Conservation (phyloP, 208 protist genomes). For the Trypanosoma platydactyli region DNA sequence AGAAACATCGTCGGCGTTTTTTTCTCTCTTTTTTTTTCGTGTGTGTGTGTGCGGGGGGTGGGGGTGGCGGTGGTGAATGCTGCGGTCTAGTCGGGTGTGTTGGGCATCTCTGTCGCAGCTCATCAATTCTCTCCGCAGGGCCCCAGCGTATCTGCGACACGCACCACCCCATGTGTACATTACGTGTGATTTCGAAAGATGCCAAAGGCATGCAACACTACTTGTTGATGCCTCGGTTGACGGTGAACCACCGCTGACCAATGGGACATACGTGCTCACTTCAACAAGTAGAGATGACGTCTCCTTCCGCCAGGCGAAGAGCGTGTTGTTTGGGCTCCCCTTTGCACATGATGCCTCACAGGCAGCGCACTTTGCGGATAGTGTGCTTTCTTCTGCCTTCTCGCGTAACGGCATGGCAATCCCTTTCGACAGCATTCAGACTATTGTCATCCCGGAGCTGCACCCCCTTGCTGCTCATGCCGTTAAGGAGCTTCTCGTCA, state of each 20-base stretch:
- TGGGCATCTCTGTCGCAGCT: constrained; percentile 16
- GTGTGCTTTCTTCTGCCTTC: constrained; percentile 3
- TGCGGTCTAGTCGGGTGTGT: constrained; percentile 4
- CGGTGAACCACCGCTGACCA: constrained; percentile 37
- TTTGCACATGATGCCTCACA: constrained; percentile 33
- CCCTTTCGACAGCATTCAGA: constrained; percentile 41
- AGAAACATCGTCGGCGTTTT: neutral
- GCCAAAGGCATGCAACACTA: constrained; percentile 54
- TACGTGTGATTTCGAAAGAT: constrained; percentile 44
- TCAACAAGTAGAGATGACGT: constrained; percentile 52
- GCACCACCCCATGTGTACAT: constrained; percentile 70
- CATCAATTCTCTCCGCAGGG: constrained; percentile 24
- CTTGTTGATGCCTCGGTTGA: constrained; percentile 48
- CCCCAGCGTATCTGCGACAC: constrained; percentile 57
- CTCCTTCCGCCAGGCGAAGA: constrained; percentile 34
- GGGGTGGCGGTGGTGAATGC: constrained; percentile 6
- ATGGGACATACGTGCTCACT: constrained; percentile 58
- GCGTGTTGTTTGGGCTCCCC: constrained; percentile 65
- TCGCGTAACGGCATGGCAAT: constrained; percentile 25
- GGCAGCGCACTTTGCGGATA: constrained; percentile 43
- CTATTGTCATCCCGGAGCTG: constrained; percentile 57
- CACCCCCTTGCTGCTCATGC: constrained; percentile 33
- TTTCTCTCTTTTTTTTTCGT: neutral
- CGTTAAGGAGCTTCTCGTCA: constrained; percentile 37
- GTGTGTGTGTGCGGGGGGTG: neutral